Percentiles rank a stretch among this genome's conserved stretches.
phyloP scores from a whole-genome alignment of 2,329 filamentous ascomycete species.

The Neopestalotiopsis clavispora region DNA sequence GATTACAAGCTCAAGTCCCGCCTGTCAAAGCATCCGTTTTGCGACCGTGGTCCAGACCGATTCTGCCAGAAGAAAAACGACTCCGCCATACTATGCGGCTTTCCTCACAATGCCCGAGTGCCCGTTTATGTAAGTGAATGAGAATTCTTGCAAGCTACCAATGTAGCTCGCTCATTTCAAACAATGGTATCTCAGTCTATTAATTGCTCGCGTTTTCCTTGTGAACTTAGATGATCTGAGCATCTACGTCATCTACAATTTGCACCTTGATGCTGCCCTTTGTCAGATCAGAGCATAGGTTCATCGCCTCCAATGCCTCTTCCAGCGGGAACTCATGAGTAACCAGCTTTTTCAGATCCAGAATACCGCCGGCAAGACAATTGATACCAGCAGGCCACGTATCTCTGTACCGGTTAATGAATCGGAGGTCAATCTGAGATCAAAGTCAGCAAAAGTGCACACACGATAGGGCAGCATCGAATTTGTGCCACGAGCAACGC shows the following conservation, averaged over 20 bases:
- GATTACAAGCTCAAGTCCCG: background rate
- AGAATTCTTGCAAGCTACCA: too few species aligned
- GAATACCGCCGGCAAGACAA: slow-evolving; percentile 60
- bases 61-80: too few species aligned
- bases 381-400: slow-evolving; percentile 72
- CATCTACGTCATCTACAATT: slow-evolving; percentile 54
- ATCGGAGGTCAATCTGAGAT: slow-evolving; percentile 65
- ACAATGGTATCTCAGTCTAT: background rate
- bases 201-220: background rate
- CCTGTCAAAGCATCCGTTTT: too few species aligned
- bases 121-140: too few species aligned
- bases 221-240: background rate
- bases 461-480: background rate
- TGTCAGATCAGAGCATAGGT: slow-evolving; percentile 54
- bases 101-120: too few species aligned
- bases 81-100: too few species aligned
- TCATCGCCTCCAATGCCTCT: slow-evolving; percentile 61
- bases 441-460: background rate
- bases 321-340: slow-evolving; percentile 69
- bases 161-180: background rate
- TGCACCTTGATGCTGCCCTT: slow-evolving; percentile 66
- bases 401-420: slow-evolving; percentile 74
- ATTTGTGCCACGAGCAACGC: background rate
- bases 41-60: too few species aligned
- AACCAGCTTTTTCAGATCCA: slow-evolving; percentile 66